Conservation (phyloP, 768 basidiomycete species). For the Rhizopogon vulgaris region DNA sequence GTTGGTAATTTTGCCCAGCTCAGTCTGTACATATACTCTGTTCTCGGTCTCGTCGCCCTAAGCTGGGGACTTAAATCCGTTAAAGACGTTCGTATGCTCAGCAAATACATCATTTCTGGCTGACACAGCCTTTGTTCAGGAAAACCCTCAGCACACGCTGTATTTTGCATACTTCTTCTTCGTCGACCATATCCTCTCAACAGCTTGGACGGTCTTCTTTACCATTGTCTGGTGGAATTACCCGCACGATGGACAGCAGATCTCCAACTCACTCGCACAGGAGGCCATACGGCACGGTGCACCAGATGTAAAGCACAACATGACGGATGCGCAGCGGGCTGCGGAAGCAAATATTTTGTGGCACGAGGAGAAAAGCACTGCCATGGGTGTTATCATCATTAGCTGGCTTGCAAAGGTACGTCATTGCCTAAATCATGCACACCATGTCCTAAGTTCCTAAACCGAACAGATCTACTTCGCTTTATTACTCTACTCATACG, state of each 20-base stretch:
- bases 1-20: constrained; percentile 94
- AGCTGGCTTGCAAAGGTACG: constrained; percentile 89
- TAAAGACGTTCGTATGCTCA: constrained; percentile 56
- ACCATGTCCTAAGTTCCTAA: not conserved
- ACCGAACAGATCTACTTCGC: constrained; percentile 82
- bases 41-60: constrained; percentile 70
- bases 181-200: constrained; percentile 86
- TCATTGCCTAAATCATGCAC: not conserved
- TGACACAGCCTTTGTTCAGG: constrained; percentile 45
- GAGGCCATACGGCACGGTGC: constrained; percentile 70
- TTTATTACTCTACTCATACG: constrained; percentile 86
- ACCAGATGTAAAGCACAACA: constrained; percentile 37
- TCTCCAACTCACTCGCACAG: constrained; percentile 84
- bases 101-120: constrained; percentile 3
- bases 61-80: constrained; percentile 87
- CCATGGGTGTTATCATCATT: constrained; percentile 65
- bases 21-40: constrained; percentile 90
- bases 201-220: constrained; percentile 90
- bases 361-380: constrained; percentile 83
- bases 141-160: constrained; percentile 77
- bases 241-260: constrained; percentile 83
- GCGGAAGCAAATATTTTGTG: constrained; percentile 69
- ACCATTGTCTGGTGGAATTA: constrained; percentile 87
- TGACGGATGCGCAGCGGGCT: constrained; percentile 61
- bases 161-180: constrained; percentile 91